Evolutionary conservation across 1,284 basidiomycete species (phyloP).

Genomic region (Pyrrhoderma lamaoense): DNA sequence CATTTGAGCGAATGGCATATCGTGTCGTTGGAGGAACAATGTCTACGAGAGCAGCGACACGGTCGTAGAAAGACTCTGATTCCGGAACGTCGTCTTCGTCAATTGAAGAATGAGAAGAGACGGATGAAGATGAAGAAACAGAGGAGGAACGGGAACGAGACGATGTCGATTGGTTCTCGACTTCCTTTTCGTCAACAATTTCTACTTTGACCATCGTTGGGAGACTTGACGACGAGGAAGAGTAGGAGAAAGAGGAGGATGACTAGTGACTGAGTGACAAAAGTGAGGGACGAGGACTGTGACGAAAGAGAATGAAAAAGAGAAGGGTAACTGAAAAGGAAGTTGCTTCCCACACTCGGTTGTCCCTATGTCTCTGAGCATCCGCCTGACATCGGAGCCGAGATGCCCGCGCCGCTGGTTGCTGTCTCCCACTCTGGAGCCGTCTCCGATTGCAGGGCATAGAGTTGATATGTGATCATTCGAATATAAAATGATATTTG

Average conservation of each 20-base stretch:
- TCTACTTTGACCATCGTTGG: slow-evolving; percentile 74
- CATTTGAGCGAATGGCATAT: slow-evolving; percentile 57
- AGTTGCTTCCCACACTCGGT: slow-evolving; percentile 5
- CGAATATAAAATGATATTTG: too few species aligned
- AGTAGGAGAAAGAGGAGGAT: too few species aligned
- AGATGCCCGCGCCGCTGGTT: too few species aligned
- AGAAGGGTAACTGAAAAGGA: background rate
- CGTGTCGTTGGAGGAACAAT: slow-evolving; percentile 91
- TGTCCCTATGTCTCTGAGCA: slow-evolving; percentile 2
- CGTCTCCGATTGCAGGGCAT: too few species aligned
- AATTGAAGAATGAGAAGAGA: slow-evolving; percentile 30
- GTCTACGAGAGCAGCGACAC: slow-evolving; percentile 87
- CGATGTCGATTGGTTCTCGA: slow-evolving; percentile 59
- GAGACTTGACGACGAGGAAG: too few species aligned
- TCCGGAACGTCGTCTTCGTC: slow-evolving; percentile 35
- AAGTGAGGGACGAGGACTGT: too few species aligned
- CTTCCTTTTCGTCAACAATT: slow-evolving; percentile 70
- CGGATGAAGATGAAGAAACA: slow-evolving; percentile 66
- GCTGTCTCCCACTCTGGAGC: too few species aligned
- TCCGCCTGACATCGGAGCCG: background rate
- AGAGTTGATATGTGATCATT: too few species aligned
- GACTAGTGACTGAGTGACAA: too few species aligned
- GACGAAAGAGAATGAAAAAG: too few species aligned
- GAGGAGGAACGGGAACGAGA: slow-evolving; percentile 45
- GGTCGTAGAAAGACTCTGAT: slow-evolving; percentile 85